These are phyloP conservation scores for Pyrenophora tritici-repentis DNA, from an alignment of 2,329 filamentous ascomycete genomes.

Conservation along the genomic window DNA sequence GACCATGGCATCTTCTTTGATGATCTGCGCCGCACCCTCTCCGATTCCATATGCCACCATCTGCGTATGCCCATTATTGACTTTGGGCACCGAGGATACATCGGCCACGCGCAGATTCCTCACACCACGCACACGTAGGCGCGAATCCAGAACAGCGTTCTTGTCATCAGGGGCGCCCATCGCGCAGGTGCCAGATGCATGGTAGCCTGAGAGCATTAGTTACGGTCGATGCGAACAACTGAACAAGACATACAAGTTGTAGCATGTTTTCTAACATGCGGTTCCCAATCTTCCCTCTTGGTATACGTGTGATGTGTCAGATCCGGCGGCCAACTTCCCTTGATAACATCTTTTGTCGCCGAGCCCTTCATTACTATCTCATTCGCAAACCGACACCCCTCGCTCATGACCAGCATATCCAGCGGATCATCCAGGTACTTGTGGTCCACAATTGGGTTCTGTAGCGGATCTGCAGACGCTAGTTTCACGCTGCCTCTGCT, in stretches of 20 bases:
- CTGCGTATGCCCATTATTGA: slow-evolving; percentile 44
- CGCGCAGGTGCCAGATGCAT: slow-evolving; percentile 63
- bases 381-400: slow-evolving; percentile 63
- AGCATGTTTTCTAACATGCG: slow-evolving; percentile 62
- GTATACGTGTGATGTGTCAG: slow-evolving; percentile 59
- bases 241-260: slow-evolving; percentile 58
- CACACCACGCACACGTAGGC: slow-evolving; percentile 37
- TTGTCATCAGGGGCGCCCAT: slow-evolving; percentile 53
- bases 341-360: slow-evolving; percentile 63
- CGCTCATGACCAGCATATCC: slow-evolving; percentile 63
- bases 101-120: slow-evolving; percentile 35
- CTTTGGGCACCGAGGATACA: slow-evolving; percentile 27
- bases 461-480: slow-evolving; percentile 53
- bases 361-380: slow-evolving; percentile 64
- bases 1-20: slow-evolving; percentile 29
- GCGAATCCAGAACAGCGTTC: slow-evolving; percentile 46
- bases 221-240: too few species aligned
- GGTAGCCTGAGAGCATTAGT: slow-evolving; percentile 42
- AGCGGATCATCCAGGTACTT: slow-evolving; percentile 63
- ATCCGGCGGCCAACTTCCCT: slow-evolving; percentile 63
- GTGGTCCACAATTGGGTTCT: slow-evolving; percentile 63
- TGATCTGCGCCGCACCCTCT: slow-evolving; percentile 40
- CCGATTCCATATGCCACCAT: slow-evolving; percentile 45
- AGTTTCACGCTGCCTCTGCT: slow-evolving; percentile 62
- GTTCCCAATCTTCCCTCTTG: slow-evolving; percentile 62